Evolutionary conservation across 768 basidiomycete genomes (phyloP).

Genomic region (Hypholoma sublateritium): DNA sequence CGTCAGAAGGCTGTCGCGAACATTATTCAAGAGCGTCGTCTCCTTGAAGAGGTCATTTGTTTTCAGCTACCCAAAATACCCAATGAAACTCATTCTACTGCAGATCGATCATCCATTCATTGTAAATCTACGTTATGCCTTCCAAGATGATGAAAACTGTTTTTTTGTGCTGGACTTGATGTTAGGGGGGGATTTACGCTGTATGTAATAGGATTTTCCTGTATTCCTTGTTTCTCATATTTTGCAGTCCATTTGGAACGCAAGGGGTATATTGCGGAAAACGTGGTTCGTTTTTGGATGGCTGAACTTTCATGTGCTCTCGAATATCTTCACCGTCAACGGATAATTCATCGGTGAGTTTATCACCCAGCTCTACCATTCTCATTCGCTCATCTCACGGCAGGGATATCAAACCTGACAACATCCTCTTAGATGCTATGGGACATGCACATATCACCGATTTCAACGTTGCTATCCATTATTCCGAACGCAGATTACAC

Average conservation of each 20-base stretch:
- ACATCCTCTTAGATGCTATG: constrained; percentile 88
- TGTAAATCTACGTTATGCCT: constrained; percentile 91
- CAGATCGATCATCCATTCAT: constrained; percentile 89
- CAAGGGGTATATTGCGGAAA: constrained; percentile 62
- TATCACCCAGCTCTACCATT: neutral
- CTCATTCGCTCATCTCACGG: constrained; percentile 11
- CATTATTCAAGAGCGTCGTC: constrained; percentile 88
- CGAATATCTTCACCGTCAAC: constrained; percentile 86
- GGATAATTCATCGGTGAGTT: constrained; percentile 91
- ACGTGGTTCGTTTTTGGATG: constrained; percentile 81
- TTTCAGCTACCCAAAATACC: constrained; percentile 1
- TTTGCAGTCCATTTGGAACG: constrained; percentile 81
- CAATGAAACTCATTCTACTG: constrained; percentile 3
- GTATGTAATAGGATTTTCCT: constrained; percentile 43
- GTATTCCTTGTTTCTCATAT: constrained; percentile 1
- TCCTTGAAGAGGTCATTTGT: constrained; percentile 81
- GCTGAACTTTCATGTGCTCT: constrained; percentile 85
- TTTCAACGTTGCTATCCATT: constrained; percentile 99
- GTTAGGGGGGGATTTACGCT: constrained; percentile 92
- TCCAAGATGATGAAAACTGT: constrained; percentile 96
- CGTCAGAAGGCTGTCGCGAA: constrained; percentile 91
- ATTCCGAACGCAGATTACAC: constrained; percentile 84
- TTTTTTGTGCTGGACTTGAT: constrained; percentile 98
- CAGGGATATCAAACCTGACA: constrained; percentile 97
- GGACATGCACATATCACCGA: constrained; percentile 98